phyloP scores from a whole-genome alignment of 106 monocot genomes.

The Dendrobium officinale region DNA sequence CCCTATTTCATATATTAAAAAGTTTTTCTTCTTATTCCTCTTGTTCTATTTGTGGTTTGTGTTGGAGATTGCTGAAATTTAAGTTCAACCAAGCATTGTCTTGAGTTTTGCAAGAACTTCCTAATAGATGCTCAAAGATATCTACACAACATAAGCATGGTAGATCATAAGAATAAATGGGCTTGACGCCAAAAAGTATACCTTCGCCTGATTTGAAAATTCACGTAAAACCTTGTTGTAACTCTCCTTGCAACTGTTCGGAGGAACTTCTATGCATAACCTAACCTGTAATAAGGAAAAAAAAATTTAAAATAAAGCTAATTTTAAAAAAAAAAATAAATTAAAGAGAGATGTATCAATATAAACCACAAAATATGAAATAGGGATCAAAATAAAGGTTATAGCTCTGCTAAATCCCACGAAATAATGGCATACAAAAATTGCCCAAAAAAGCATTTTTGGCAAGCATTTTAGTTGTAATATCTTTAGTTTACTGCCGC shows the following conservation, averaged over 20 bases:
- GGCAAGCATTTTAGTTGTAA: not conserved
- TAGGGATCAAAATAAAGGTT: not conserved
- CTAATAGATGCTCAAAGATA: not conserved
- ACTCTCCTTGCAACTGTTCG: slow-evolving; percentile 55
- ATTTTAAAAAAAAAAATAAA: no score
- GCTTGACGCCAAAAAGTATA: slow-evolving; percentile 5
- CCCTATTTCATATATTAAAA: no score
- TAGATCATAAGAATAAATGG: not conserved
- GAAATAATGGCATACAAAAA: not conserved
- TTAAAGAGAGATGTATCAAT: not conserved
- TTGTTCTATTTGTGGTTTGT: no score
- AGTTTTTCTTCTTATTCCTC: no score
- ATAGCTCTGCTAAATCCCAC: not conserved
- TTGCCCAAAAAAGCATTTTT: not conserved
- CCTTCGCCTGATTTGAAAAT: slow-evolving; percentile 70
- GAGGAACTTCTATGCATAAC: slow-evolving; percentile 74
- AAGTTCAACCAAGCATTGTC: no score
- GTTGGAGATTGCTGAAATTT: no score
- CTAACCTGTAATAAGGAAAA: slow-evolving; percentile 42
- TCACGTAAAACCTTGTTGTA: slow-evolving; percentile 55
- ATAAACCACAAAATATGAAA: not conserved
- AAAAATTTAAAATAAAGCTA: not conserved
- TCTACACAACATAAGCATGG: not conserved
- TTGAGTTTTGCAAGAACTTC: no score
- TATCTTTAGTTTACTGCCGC: not conserved